These are phyloP conservation scores for Pseudogymnoascus sp. DNA, from an alignment of 2,329 filamentous ascomycete species.

Conservation along the genomic window DNA sequence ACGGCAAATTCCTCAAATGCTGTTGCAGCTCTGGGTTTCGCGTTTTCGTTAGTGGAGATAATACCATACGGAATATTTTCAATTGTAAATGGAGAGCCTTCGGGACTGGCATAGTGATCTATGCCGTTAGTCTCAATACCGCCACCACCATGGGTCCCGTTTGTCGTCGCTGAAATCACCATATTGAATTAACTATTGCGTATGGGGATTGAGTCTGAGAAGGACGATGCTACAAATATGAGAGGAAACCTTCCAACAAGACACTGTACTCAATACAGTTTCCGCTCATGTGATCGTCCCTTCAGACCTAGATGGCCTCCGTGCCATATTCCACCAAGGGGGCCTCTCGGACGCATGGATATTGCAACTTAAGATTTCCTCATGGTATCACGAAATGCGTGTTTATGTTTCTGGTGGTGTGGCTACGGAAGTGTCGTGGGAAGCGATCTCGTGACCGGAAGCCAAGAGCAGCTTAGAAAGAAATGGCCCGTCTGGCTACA, in stretches of 20 bases:
- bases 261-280: background rate
- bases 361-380: background rate
- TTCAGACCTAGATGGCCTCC: background rate
- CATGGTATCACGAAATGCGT: background rate
- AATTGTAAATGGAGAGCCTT: constrained; percentile 50
- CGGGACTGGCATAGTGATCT: background rate
- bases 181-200: background rate
- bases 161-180: background rate
- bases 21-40: constrained; percentile 54
- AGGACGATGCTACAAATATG: background rate
- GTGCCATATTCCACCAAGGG: background rate
- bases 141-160: background rate
- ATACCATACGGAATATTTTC: constrained; percentile 79
- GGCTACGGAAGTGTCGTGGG: background rate
- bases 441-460: background rate
- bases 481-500: background rate
- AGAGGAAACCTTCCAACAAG: background rate
- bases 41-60: constrained; percentile 53
- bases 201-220: background rate
- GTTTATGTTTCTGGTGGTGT: background rate
- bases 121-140: background rate
- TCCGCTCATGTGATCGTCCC: background rate
- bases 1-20: constrained; percentile 67
- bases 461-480: background rate
- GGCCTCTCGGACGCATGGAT: background rate